Evolutionary conservation across 2,329 filamentous ascomycete genomes (phyloP).

Genomic region (Ceratocystis diversiconidia): DNA sequence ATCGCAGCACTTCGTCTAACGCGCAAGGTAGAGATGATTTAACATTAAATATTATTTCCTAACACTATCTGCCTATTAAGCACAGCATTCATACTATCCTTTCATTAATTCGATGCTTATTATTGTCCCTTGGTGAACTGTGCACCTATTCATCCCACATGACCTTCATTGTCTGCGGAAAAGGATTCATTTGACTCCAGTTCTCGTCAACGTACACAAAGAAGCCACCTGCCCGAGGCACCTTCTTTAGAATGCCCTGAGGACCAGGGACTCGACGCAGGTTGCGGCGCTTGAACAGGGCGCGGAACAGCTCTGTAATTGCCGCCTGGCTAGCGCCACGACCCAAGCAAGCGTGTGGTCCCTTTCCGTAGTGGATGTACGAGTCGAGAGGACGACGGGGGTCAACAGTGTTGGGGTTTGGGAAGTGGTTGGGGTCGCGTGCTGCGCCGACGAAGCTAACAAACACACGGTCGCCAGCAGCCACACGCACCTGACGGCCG

Average conservation of each 20-base stretch:
- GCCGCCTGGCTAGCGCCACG: slow-evolving; percentile 45
- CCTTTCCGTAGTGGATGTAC: slow-evolving; percentile 52
- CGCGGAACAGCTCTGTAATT: slow-evolving; percentile 53
- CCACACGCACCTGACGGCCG: slow-evolving; percentile 36
- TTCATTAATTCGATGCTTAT: not conserved
- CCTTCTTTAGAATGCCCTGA: slow-evolving; percentile 54
- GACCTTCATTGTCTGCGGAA: slow-evolving; percentile 40
- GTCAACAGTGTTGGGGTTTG: slow-evolving; percentile 44
- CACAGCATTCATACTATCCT: not conserved
- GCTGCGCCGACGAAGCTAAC: slow-evolving; percentile 47
- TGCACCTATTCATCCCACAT: slow-evolving; percentile 31
- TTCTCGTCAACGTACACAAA: slow-evolving; percentile 53
- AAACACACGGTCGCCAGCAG: slow-evolving; percentile 46
- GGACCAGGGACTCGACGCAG: slow-evolving; percentile 46
- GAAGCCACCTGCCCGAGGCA: slow-evolving; percentile 40
- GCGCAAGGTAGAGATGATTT: too few relatives aligned
- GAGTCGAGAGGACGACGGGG: slow-evolving; percentile 47
- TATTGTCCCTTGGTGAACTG: not conserved
- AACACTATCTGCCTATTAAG: not conserved
- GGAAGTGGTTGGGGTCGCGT: slow-evolving; percentile 44
- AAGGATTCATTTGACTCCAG: slow-evolving; percentile 37
- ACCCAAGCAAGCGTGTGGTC: slow-evolving; percentile 49
- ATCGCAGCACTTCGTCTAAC: too few relatives aligned
- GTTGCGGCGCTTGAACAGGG: slow-evolving; percentile 46
- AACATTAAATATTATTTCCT: too few relatives aligned